Evolutionary conservation across 306 rosid species (phyloP), one percentile per base, ranked within the genome.

Genomic region (Fragaria iinumae): DNA sequence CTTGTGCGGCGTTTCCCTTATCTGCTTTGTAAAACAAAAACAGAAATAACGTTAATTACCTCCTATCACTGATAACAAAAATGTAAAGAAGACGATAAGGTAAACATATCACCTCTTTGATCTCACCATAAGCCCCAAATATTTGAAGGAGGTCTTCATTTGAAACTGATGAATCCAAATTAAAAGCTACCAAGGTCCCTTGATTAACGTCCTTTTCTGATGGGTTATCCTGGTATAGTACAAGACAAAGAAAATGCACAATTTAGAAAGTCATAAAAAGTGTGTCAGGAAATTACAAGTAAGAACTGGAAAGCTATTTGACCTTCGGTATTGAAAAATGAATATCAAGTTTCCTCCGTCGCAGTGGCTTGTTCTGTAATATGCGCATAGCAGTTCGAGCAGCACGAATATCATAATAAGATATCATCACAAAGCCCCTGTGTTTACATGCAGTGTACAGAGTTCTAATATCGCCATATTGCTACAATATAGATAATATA

Each of bases 241-340:
- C 36, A 45, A 66, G 65, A 74, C 45, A 76, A 73, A 44, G 63
- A 75, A 29, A 32, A 63, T 74, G 56, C 71, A 45, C 55, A 65
- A 34, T 56, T 41, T 36, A 72, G 20, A 32, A 34, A 11, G 73
- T 80, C 60, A 67, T 47, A 55, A 60, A 50, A 71, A 41, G 44
- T 65, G 53, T 21, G 67, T 18, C 68, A 14, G 75, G 13, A 69
- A 76, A 41, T 68, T 60, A 78, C 75, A 6, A 20, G 21, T 56
- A 72, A 32, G 29, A 45, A 76, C 38, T 41, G 82, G 72, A 69
- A 71, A 49, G 23, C 47, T 27, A 73, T 52, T 76, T 85, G 72
- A 91, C 98, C 98, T 91, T 93, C 3, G 98, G 97, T 80, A 93
- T 93, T 77, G 98, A 93, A 87, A 93, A 93, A 81, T 93, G 98